phyloP scores from a whole-genome alignment of 306 rosid species.

The Malus sylvestris region DNA sequence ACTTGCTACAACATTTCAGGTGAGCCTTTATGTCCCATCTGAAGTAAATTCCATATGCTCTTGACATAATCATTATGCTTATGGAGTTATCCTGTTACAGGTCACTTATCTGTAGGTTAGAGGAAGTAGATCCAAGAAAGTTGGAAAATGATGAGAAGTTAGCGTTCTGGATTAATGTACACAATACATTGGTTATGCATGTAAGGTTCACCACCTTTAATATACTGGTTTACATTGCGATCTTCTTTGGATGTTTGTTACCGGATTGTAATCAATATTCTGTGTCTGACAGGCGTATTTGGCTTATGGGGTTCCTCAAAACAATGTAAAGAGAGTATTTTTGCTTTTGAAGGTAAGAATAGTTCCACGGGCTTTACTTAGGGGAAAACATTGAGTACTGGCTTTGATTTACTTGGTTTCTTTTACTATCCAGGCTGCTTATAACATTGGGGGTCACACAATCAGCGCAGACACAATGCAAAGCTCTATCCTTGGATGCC shows the following conservation, averaged over 20 bases:
- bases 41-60: not conserved
- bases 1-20: slow-evolving; percentile 87
- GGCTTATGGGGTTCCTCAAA: slow-evolving; percentile 95
- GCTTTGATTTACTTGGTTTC: slow-evolving; percentile 16
- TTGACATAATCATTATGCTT: slow-evolving; percentile 10
- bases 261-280: slow-evolving; percentile 7
- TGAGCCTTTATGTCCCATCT: slow-evolving; percentile 18
- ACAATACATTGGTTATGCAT: slow-evolving; percentile 97
- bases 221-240: not conserved
- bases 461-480: slow-evolving; percentile 86
- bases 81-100: slow-evolving; percentile 36
- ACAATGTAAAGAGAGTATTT: slow-evolving; percentile 67
- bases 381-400: not conserved
- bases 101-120: slow-evolving; percentile 63
- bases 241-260: slow-evolving; percentile 14
- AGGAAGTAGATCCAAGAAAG: slow-evolving; percentile 69
- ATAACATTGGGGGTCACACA: slow-evolving; percentile 84
- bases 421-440: slow-evolving; percentile 73
- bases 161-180: slow-evolving; percentile 95
- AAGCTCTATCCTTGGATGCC: slow-evolving; percentile 69
- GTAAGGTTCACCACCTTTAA: slow-evolving; percentile 35
- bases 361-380: not conserved
- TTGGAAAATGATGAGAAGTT: slow-evolving; percentile 83
- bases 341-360: slow-evolving; percentile 76
- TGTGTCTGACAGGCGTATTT: slow-evolving; percentile 67